These are phyloP conservation scores for Pyrus bretschneideri DNA, from an alignment of 306 rosid genomes.

Conservation along the genomic window DNA sequence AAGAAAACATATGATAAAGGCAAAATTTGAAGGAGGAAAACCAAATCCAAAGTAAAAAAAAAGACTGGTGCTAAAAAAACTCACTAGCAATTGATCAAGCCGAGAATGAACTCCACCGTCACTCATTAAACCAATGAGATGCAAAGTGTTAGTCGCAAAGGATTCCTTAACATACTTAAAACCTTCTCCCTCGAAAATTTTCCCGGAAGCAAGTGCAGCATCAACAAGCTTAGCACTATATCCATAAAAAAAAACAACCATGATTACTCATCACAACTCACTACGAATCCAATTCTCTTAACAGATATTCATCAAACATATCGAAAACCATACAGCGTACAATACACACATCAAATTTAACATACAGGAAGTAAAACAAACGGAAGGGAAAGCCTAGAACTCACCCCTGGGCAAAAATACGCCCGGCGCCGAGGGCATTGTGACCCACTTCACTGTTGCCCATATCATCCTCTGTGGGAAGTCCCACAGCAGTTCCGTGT, in stretches of 20 bases:
- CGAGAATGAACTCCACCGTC: conserved; percentile 95
- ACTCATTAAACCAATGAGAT: conserved; percentile 84
- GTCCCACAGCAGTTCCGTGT: conserved; percentile 91
- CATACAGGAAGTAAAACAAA: not conserved
- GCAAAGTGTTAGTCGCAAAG: conserved; percentile 64
- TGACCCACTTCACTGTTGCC: conserved; percentile 99
- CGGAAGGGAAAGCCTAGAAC: not conserved
- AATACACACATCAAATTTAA: not conserved
- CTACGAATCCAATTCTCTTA: not conserved
- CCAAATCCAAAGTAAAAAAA: not conserved
- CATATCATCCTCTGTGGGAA: conserved; percentile 97
- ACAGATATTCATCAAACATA: not conserved
- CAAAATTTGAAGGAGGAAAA: not conserved
- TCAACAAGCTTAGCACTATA: conserved; percentile 94
- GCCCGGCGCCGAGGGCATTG: conserved; percentile 98
- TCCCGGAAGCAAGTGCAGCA: conserved; percentile 80
- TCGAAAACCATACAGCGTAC: not conserved
- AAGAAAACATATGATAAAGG: conserved; percentile 3
- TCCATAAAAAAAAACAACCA: not conserved
- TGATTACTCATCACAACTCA: not conserved
- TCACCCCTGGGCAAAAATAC: conserved; percentile 94
- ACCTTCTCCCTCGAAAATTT: conserved; percentile 73
- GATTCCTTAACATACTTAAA: conserved; percentile 69
- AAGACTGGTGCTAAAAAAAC: not conserved
- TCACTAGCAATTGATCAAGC: conserved; percentile 68